These are phyloP conservation scores for Globisporangium spinosum DNA, from an alignment of 352 stramenopile species.

Conservation along the genomic window DNA sequence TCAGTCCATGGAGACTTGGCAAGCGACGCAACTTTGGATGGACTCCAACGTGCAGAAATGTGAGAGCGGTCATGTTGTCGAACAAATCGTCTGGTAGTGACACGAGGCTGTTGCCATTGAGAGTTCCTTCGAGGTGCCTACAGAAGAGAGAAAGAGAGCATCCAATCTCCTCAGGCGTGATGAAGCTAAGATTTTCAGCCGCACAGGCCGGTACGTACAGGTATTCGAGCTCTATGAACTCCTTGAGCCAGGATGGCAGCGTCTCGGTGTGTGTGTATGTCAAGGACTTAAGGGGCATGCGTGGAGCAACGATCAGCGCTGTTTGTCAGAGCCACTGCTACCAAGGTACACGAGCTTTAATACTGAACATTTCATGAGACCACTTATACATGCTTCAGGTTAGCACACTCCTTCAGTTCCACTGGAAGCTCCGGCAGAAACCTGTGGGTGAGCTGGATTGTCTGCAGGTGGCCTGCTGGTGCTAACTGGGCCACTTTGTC, in stretches of 20 bases:
- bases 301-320: too few species aligned
- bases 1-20: background rate
- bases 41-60: background rate
- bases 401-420: conserved; percentile 18
- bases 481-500: conserved; percentile 22
- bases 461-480: conserved; percentile 23
- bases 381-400: conserved; percentile 30
- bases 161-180: too few species aligned
- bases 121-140: too few species aligned
- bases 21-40: background rate
- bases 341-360: too few species aligned
- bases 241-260: background rate
- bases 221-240: background rate
- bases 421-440: conserved; percentile 20
- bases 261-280: background rate
- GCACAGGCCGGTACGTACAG: too few species aligned
- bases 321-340: too few species aligned
- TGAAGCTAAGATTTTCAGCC: too few species aligned
- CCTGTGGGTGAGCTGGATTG: conserved; percentile 31
- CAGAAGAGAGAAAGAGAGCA: too few species aligned
- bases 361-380: too few species aligned
- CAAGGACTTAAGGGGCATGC: too few species aligned
- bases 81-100: background rate
- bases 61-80: background rate
- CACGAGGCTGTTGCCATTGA: background rate